Base-by-base conservation (phyloP, 2,329 filamentous ascomycete genomes). In the Neonectria magnoliae region DNA sequence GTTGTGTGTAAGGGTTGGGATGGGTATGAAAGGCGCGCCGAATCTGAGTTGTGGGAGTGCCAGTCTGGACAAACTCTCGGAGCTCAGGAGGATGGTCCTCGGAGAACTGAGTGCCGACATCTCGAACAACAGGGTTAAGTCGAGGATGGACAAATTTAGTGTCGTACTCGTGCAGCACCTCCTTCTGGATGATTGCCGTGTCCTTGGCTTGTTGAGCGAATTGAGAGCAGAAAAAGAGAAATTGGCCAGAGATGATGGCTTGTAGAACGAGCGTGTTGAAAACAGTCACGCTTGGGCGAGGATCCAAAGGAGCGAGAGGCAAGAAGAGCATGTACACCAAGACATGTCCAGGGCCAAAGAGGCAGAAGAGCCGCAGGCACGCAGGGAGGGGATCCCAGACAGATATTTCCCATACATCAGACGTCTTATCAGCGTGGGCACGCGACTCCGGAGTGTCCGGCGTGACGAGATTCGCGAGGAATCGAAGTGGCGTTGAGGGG, bases 131-230 rank as follows among this genome's bases (percentile, higher is more conserved):
- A 8, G 91, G 92, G 71, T 97, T 92, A n/a, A 97, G 87, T 11
- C 90, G 87, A 2, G 96, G 96, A 74, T 97, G 93, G 1, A 99
- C 96, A 75, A 91, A 98, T 81, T 99, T 99, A 71, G 89, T 93
- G 76, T 98, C 93, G 76, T 99, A 99, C 80, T 99, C 96, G 76
- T 94, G 91, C 80, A 98, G 85, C 5, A 98, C 95, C 79, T 98
- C 93, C 72, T 91, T 93, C 71, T 97, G 93, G 63, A 99, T 91
- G 51, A 98, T 86, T 2, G 90, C 85, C 2, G 88, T 88, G 78
- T 99, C 96, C 76, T 94, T 97, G 65, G 88, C 88, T 77, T 98
- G 94, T 76, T 95, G 94, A 4, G 88, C 85, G 79, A 95, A 98
- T 36, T 85, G 89, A 2, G 85, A 86, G 65, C 91, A 90, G 54